Conservation (phyloP, 2,329 filamentous ascomycete genomes). For the Nigrospora osmanthi region DNA sequence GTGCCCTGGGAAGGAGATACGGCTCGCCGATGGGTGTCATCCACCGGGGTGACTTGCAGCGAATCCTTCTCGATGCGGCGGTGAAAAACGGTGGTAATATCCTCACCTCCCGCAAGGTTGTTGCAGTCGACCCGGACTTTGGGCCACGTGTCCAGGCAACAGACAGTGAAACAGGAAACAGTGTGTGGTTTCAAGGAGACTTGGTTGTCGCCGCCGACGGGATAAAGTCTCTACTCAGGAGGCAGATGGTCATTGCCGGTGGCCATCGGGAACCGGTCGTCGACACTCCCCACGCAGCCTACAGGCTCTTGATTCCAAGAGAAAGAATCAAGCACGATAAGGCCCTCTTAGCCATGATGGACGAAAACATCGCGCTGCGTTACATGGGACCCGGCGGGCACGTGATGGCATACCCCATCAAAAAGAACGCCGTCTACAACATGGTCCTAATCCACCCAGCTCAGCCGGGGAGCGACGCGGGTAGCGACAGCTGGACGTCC, state of each 20-base stretch:
- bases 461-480: slow-evolving; percentile 40
- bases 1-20: slow-evolving; percentile 9
- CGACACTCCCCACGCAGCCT: slow-evolving; percentile 44
- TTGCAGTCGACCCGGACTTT: slow-evolving; percentile 15
- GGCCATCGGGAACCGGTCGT: slow-evolving; percentile 29
- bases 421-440: slow-evolving; percentile 58
- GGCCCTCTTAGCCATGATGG: slow-evolving; percentile 46
- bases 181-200: slow-evolving; percentile 30
- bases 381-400: slow-evolving; percentile 62
- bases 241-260: slow-evolving; percentile 28
- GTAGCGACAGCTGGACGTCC: slow-evolving; percentile 53
- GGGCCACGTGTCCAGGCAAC: slow-evolving; percentile 11
- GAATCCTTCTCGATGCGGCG: slow-evolving; percentile 11
- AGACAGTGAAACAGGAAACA: background rate
- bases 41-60: slow-evolving; percentile 17
- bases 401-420: slow-evolving; percentile 60
- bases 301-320: slow-evolving; percentile 42
- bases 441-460: slow-evolving; percentile 56
- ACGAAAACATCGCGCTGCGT: slow-evolving; percentile 47
- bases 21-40: slow-evolving; percentile 15
- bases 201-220: slow-evolving; percentile 46
- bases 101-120: slow-evolving; percentile 12
- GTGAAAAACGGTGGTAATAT: slow-evolving; percentile 10
- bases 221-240: slow-evolving; percentile 39
- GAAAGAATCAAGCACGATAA: slow-evolving; percentile 36